A percentile compares a stretch with the other conserved stretches of the same genome.
Conservation (phyloP, 257 asterid species). For the Plantago major region DNA sequence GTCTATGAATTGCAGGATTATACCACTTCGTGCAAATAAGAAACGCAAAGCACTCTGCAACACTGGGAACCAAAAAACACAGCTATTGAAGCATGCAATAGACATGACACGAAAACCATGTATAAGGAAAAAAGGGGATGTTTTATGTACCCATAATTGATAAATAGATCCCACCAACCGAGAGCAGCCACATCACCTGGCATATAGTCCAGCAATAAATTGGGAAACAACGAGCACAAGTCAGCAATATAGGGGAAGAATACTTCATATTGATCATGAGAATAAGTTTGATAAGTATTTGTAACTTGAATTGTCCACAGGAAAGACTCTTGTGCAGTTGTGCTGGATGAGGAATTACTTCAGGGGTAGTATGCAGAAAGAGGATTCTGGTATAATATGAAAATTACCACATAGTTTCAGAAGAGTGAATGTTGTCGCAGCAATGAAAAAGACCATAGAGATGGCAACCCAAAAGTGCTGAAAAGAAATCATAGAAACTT, state of each 20-base stretch:
- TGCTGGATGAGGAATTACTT: too few relatives aligned
- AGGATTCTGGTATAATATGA: too few relatives aligned
- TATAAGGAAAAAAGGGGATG: conserved; percentile 9
- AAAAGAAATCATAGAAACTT: conserved; percentile 21
- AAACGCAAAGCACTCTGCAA: conserved; percentile 91
- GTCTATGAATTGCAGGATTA: conserved; percentile 90
- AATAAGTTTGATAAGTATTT: too few relatives aligned
- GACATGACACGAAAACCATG: neutral
- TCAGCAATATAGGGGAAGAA: neutral
- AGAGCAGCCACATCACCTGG: conserved; percentile 94
- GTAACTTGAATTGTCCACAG: too few relatives aligned
- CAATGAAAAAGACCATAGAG: conserved; percentile 94
- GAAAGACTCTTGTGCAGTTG: too few relatives aligned
- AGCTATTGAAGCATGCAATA: conserved; percentile 18
- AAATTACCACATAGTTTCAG: conserved; percentile 75
- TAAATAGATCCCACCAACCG: conserved; percentile 98
- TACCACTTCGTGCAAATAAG: conserved; percentile 95
- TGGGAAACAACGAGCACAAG: conserved; percentile 7
- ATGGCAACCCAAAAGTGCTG: conserved; percentile 99
- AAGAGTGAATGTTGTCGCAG: conserved; percentile 87
- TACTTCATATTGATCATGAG: neutral
- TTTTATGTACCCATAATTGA: conserved; percentile 72
- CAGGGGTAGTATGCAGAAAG: too few relatives aligned
- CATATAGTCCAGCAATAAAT: conserved; percentile 20
- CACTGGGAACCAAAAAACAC: conserved; percentile 43